phyloP scores from a whole-genome alignment of 441 rosid genomes.

The Populus hybrid region DNA sequence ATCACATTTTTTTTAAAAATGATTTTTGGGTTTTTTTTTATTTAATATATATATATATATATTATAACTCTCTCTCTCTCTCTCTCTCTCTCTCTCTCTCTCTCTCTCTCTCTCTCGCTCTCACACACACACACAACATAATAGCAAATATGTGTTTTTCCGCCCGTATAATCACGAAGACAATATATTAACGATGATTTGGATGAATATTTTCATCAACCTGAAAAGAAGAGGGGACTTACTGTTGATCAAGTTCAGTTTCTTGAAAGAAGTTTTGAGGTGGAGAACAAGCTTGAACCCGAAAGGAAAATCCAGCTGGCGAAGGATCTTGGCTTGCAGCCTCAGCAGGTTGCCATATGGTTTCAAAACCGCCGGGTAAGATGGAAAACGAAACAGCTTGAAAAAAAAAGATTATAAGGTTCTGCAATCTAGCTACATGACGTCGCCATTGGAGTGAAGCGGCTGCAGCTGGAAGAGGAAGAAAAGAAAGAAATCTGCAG shows the following conservation, averaged over 20 bases:
- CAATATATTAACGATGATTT: constrained; percentile 37
- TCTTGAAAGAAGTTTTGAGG: constrained; percentile 67
- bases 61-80: too few relatives aligned
- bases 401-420: constrained; percentile 46
- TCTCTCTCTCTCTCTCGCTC: too few relatives aligned
- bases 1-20: too few relatives aligned
- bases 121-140: too few relatives aligned
- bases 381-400: constrained; percentile 68
- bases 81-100: too few relatives aligned
- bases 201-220: constrained; percentile 58
- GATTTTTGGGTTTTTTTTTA: too few relatives aligned
- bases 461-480: too few relatives aligned
- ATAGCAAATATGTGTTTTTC: constrained; percentile 12
- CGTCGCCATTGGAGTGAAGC: too few relatives aligned
- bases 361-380: constrained; percentile 76
- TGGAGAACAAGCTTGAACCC: constrained; percentile 76
- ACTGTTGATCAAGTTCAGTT: constrained; percentile 54
- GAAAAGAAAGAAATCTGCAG: too few relatives aligned
- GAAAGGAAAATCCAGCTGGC: constrained; percentile 74
- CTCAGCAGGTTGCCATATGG: constrained; percentile 75
- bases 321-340: constrained; percentile 64
- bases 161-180: constrained; percentile 42
- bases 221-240: constrained; percentile 64
- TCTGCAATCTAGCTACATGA: constrained; percentile 38
- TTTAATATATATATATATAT: too few relatives aligned